phyloP scores from a whole-genome alignment of 2,329 filamentous ascomycete species.

The Epichloe hybrida region DNA sequence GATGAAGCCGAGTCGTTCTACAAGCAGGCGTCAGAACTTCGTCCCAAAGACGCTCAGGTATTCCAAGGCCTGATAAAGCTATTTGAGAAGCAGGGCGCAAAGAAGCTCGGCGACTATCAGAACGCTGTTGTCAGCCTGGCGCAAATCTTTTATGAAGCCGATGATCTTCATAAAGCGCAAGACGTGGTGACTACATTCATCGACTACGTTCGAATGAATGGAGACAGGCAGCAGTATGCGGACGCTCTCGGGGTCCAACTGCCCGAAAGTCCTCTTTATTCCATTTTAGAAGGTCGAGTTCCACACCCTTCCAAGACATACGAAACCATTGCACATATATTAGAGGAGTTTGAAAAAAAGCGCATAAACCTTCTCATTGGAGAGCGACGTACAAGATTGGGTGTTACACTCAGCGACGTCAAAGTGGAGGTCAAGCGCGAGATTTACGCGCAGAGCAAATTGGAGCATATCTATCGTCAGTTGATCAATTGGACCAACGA shows the following conservation, averaged over 20 bases:
- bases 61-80: constrained; percentile 84
- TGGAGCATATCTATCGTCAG: constrained; percentile 68
- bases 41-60: constrained; percentile 64
- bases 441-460: constrained; percentile 57
- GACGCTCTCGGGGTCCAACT: constrained; percentile 63
- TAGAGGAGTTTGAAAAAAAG: constrained; percentile 80
- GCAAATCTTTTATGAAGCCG: constrained; percentile 54
- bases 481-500: constrained; percentile 85
- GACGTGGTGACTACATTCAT: constrained; percentile 69
- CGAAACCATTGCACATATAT: constrained; percentile 66
- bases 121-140: constrained; percentile 60
- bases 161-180: constrained; percentile 50
- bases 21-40: constrained; percentile 54
- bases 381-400: constrained; percentile 75
- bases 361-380: constrained; percentile 82
- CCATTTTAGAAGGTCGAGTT: constrained; percentile 69
- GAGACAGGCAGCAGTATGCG: constrained; percentile 60
- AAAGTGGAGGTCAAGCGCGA: constrained; percentile 80
- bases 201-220: constrained; percentile 57
- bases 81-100: constrained; percentile 62
- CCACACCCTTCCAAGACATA: constrained; percentile 71
- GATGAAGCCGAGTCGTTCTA: constrained; percentile 70
- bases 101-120: constrained; percentile 61
- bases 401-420: constrained; percentile 71
- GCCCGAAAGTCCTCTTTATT: constrained; percentile 69